Evolutionary conservation across 2,329 filamentous ascomycete genomes (phyloP).

Genomic region (Aspergillus novofumigatus): DNA sequence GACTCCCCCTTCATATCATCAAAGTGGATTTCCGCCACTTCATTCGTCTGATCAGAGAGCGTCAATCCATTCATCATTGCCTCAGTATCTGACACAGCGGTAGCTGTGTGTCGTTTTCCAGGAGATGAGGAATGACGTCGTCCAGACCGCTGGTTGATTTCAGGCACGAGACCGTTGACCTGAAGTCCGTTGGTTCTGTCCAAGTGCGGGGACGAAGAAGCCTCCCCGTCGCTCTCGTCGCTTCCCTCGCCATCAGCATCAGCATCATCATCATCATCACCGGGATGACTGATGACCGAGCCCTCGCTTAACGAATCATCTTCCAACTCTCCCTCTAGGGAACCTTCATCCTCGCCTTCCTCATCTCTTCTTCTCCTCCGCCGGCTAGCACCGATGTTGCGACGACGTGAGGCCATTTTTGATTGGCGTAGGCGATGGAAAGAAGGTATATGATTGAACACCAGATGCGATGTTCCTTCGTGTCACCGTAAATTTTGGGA

Average conservation of each 20-base stretch:
- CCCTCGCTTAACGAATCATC: slow-evolving; percentile 63
- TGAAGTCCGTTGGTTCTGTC: slow-evolving; percentile 20
- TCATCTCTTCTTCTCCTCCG: slow-evolving; percentile 43
- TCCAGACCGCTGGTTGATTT: slow-evolving; percentile 26
- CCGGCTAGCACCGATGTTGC: slow-evolving; percentile 43
- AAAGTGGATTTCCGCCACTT: slow-evolving; percentile 47
- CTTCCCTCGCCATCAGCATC: slow-evolving; percentile 58
- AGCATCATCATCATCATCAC: slow-evolving; percentile 56
- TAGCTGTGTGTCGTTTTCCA: slow-evolving; percentile 29
- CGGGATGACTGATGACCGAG: slow-evolving; percentile 52
- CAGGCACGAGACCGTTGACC: slow-evolving; percentile 25
- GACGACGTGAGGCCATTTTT: slow-evolving; percentile 43
- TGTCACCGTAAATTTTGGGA: not conserved
- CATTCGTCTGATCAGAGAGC: slow-evolving; percentile 38
- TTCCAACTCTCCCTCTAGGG: slow-evolving; percentile 48
- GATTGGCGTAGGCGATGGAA: slow-evolving; percentile 1
- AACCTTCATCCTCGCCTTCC: slow-evolving; percentile 48
- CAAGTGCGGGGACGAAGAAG: slow-evolving; percentile 23
- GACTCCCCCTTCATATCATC: slow-evolving; percentile 40
- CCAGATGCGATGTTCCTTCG: not conserved
- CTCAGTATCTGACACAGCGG: slow-evolving; percentile 53
- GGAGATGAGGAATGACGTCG: slow-evolving; percentile 31
- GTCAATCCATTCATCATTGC: slow-evolving; percentile 59
- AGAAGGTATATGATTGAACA: not conserved
- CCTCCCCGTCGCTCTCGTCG: slow-evolving; percentile 54